phyloP scores from a whole-genome alignment of 1,139 yeast species.

The Blastobotrys aristatus region DNA sequence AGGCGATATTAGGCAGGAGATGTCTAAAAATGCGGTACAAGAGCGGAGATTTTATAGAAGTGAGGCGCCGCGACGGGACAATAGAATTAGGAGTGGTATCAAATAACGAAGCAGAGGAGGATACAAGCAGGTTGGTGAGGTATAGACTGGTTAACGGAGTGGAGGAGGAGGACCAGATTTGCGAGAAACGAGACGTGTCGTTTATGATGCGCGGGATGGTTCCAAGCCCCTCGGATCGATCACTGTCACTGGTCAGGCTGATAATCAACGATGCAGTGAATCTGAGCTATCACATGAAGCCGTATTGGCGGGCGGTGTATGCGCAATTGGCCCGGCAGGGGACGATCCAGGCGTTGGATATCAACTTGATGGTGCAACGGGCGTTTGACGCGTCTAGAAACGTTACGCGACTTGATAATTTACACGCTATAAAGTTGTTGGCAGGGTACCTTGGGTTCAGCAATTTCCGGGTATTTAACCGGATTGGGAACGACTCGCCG shows the following conservation, averaged over 20 bases:
- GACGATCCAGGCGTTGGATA: not conserved
- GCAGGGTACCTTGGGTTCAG: conserved; percentile 9
- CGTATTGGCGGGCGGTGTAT: conserved; percentile 9
- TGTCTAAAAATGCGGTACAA: not conserved
- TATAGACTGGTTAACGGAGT: not conserved
- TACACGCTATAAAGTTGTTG: not conserved
- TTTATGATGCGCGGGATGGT: conserved; percentile 6
- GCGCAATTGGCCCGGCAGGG: conserved; percentile 2
- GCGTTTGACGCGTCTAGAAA: conserved; percentile 4
- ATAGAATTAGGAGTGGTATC: not conserved
- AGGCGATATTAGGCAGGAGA: not conserved
- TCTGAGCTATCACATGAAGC: not conserved
- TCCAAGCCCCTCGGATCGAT: not conserved
- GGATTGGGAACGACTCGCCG: conserved; percentile 4
- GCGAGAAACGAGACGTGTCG: not conserved
- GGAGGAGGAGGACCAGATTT: not conserved
- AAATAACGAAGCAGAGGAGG: not conserved
- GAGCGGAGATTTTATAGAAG: conserved; percentile 8
- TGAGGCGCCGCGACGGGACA: conserved; percentile 2
- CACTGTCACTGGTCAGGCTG: not conserved
- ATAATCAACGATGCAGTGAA: conserved; percentile 3
- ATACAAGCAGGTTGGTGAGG: not conserved
- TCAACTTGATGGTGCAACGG: not conserved
- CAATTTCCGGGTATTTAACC: not conserved
- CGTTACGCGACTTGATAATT: not conserved